Base-by-base conservation (phyloP, 1,284 basidiomycete species). In the Apiotrichum domesticum region DNA sequence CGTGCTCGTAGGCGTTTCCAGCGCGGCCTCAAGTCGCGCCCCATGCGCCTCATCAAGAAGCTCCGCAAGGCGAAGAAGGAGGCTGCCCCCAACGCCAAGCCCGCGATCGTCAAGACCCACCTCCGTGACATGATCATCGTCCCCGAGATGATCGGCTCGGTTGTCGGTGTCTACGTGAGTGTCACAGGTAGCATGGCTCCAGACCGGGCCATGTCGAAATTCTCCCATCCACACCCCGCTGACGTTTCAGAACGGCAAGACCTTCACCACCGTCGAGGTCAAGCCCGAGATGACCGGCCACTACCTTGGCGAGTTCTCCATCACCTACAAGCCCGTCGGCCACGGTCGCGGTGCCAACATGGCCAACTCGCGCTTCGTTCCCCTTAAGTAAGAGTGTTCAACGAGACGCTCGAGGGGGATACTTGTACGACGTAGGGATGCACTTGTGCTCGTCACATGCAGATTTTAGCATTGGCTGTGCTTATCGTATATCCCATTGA, bases 281-380 rank as follows among this genome's bases (percentile, higher is more conserved):
- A 98, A 96, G 84, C 94, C 96, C 69, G 96, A 98, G 81, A 98
- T 98, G 96, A 90, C 89, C 65, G 96, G 95, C 66, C 93, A 95
- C 85, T 98, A 98, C 84, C 92, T 98, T 72, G 94, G 83, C 68
- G 95, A 99, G 82, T 83, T 82, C 78, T 81, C 82, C 70, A 88
- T 88, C 81, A 93, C 92, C 65, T 98, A 98, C 89, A 86, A 88
- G 79, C 94, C 95, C 75, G 95, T 98, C 79, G 94, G 94, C 83
- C 96, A 99, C 85, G 95, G 95, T 85, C 91, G 94, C 75, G 94
- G 94, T 86, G 92, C 92, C 66, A 72, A 73, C 70, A 72, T 73
- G 69, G 72, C 72, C 65, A 94, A 75, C 71, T 70, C 68, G 87
- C 66, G 89, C 90, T 82, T 84, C 74, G 63, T 70, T 57, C 79